Conservation (phyloP, 2,329 filamentous ascomycete species). For the Aureobasidium lini region DNA sequence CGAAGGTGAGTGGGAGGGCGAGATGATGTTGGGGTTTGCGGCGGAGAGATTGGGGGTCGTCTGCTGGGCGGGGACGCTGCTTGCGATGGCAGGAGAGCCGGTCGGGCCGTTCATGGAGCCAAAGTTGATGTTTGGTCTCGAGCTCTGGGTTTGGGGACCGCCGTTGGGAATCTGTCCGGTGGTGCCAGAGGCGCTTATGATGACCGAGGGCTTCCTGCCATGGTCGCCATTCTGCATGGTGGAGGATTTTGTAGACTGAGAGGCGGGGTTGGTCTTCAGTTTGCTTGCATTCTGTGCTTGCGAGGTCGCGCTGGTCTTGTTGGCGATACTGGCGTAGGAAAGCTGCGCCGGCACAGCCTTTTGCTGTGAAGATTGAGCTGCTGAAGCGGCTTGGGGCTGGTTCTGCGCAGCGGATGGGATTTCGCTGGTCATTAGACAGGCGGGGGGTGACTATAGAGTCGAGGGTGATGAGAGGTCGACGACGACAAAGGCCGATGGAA, state of each 20-base stretch:
- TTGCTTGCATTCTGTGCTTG: slow-evolving; percentile 59
- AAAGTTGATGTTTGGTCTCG: slow-evolving; percentile 64
- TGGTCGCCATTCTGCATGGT: slow-evolving; percentile 52
- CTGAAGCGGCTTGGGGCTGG: slow-evolving; percentile 42
- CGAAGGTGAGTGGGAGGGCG: slow-evolving; percentile 80
- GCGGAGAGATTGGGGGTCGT: slow-evolving; percentile 51
- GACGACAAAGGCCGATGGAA: slow-evolving; percentile 16
- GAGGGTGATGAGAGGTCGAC: slow-evolving; percentile 14
- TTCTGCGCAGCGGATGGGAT: slow-evolving; percentile 42
- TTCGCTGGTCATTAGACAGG: slow-evolving; percentile 55
- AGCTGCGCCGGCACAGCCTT: slow-evolving; percentile 49
- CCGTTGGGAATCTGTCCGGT: slow-evolving; percentile 72
- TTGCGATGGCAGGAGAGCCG: slow-evolving; percentile 52
- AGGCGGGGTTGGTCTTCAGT: slow-evolving; percentile 56
- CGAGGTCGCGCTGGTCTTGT: slow-evolving; percentile 40
- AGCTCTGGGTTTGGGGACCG: slow-evolving; percentile 49
- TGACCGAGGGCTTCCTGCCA: slow-evolving; percentile 79
- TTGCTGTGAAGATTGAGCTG: slow-evolving; percentile 44
- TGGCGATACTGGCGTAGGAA: slow-evolving; percentile 57
- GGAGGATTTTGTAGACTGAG: slow-evolving; percentile 56
- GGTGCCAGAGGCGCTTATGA: slow-evolving; percentile 77
- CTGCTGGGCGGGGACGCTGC: slow-evolving; percentile 56
- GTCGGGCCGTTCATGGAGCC: slow-evolving; percentile 57
- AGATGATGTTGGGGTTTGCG: slow-evolving; percentile 65
- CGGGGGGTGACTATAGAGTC: slow-evolving; percentile 8